These are phyloP conservation scores for Neltuma alba DNA, from an alignment of 306 rosid genomes.

Conservation along the genomic window DNA sequence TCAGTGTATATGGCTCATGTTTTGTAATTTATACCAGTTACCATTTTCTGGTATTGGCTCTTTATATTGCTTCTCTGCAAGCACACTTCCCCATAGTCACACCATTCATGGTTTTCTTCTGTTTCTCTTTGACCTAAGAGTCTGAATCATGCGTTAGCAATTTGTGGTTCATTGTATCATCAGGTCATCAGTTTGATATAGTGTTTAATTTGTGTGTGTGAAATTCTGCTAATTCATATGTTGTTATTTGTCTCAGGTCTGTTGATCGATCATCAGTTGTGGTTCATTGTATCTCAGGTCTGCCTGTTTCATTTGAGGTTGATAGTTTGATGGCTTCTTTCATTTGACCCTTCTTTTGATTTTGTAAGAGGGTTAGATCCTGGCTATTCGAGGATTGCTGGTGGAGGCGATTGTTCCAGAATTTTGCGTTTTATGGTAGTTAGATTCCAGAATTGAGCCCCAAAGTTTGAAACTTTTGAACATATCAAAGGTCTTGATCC, in stretches of 20 bases:
- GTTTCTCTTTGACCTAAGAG: neutral
- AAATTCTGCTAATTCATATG: neutral
- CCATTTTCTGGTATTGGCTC: neutral
- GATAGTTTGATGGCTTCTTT: neutral
- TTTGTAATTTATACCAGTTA: neutral
- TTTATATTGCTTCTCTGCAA: neutral
- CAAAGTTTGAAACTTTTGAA: neutral
- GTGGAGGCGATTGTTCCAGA: neutral
- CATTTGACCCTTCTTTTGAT: neutral
- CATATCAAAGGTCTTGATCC: neutral
- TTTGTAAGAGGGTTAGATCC: neutral
- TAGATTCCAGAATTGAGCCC: neutral
- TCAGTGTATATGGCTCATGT: neutral
- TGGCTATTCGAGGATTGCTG: neutral
- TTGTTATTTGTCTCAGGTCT: neutral
- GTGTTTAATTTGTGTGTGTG: neutral
- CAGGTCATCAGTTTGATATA: neutral
- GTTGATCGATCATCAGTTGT: neutral
- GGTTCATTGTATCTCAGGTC: no score
- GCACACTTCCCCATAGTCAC: neutral
- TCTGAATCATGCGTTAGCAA: neutral
- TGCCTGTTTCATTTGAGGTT: neutral
- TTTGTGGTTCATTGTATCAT: neutral
- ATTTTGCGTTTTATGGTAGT: neutral
- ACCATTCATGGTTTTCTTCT: neutral